Evolutionary conservation across 257 asterid genomes (phyloP).

Genomic region (Avicennia marina): DNA sequence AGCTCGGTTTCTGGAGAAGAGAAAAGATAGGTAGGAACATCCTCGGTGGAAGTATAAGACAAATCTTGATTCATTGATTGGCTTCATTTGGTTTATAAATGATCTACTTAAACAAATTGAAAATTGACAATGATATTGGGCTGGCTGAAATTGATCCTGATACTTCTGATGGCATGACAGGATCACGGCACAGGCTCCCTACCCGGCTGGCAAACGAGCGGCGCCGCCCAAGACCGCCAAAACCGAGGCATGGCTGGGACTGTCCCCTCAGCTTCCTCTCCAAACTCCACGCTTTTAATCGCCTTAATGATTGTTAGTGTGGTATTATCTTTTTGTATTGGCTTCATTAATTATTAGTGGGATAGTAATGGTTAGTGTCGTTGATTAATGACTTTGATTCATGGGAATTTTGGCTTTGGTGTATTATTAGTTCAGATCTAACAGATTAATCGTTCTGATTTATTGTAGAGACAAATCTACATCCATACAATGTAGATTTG

Average conservation of each 20-base stretch:
- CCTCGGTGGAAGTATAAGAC: too few relatives aligned
- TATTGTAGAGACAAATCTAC: not conserved
- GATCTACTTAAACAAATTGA: too few relatives aligned
- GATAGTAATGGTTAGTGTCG: not conserved
- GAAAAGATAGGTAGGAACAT: slow-evolving; percentile 49
- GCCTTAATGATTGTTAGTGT: not conserved
- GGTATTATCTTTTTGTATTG: not conserved
- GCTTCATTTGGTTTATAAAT: not conserved
- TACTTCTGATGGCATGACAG: slow-evolving; percentile 21
- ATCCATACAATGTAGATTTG: not conserved
- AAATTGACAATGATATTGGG: too few relatives aligned
- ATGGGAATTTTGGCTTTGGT: slow-evolving; percentile 2
- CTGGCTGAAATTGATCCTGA: not conserved
- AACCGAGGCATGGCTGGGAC: slow-evolving; percentile 50
- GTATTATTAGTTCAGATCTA: slow-evolving; percentile 3
- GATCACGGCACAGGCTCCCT: slow-evolving; percentile 45
- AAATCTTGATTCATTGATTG: not conserved
- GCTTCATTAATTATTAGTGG: slow-evolving; percentile 10
- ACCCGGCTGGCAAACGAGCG: slow-evolving; percentile 20
- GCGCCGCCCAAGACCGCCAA: slow-evolving; percentile 17
- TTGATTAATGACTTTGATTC: not conserved
- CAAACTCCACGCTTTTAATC: slow-evolving; percentile 22
- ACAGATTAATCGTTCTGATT: not conserved
- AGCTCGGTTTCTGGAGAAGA: slow-evolving; percentile 60
- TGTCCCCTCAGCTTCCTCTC: slow-evolving; percentile 31